Evolutionary conservation across 176 grass and related monocot genomes (phyloP), one percentile per base, ranked within the genome.

Genomic region (Juncus effusus): DNA sequence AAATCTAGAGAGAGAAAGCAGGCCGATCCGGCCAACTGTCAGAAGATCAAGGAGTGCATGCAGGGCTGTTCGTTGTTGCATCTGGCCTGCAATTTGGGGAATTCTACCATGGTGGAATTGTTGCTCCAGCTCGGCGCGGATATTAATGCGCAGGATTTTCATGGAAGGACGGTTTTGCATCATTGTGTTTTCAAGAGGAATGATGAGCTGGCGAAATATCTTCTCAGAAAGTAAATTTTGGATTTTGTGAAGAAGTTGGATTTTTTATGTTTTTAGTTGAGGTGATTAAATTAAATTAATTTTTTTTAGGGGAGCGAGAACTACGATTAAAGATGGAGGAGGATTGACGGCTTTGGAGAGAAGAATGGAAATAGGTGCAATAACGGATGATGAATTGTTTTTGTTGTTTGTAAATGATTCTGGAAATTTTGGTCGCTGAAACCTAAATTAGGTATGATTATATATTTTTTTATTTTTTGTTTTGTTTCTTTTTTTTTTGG

Each of bases 51-150:
- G 52, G 85, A 90, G 5, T 67, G 49, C 61, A 80, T 79, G 36
- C 85, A 94, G 76, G 95, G 95, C 73, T 89, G 88, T 67, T 87
- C 95, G 69, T 76, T 99, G 74, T 84, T 99, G 83, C 95, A 99
- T 67, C 68, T 99, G 64, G 95, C 89, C 42, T 99, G 95, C 74
- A 61, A 72, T 64, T 84, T 72, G 65, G 89, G 78, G 70, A 83
- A 99, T 80, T 76, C 84, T 66, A 86, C 83, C 42, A 99, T 90
- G 95, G 72, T 85, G 75, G 95, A 99, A 78, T 77, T 99, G 54
- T 85, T 99, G 45, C 60, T 99, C 74, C 95, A 99, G 74, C 92
- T 90, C 68, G 85, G 95, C 16, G 85, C 95, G 76, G 84, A 82
- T 80, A 67, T 86, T 77, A 99, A 90, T 82, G 75, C 75, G 64